Evolutionary conservation across 495 filamentous ascomycete genomes (phyloP), one percentile per base, ranked within the genome.

Genomic region (Durotheca rogersii): DNA sequence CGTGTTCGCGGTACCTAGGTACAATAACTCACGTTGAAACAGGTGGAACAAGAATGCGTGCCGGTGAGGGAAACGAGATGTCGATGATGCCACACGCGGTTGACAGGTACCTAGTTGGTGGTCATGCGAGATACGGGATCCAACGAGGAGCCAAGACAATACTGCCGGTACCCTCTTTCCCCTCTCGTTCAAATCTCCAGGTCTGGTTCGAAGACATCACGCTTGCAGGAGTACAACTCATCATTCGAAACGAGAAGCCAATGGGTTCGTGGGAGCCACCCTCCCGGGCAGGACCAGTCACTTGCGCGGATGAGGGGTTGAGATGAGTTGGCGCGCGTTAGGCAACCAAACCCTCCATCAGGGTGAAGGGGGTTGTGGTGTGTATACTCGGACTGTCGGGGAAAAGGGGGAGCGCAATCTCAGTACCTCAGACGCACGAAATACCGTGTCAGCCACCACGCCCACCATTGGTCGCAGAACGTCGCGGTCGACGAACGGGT

Each of bases 291-390:
- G 37, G 51, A 55, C 51, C 51, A 51, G 47, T 60, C 56, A 38
- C 47, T 51, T 46, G 43, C 32, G 25, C 35, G 35, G 41, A 39
- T 45, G 35, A 31, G 46, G 41, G 27, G 43, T 20, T 56, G 29
- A 43, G 56, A 60, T 60, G 56, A 55, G 56, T 56, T 60, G 56
- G 56, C 56, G 56, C 39, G 29, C 40, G 51, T 60, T 21, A 42
- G 51, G 56, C 55, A 20, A 50, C 56, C 51, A 60, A n/a, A n/a
- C n/a, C n/a, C n/a, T n/a, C 56, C 38, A 12, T 23, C 40, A 38
- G 18, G 36, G 36, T 49, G 30, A 25, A 21, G n/a, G n/a, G n/a
- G n/a, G n/a, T n/a, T n/a, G n/a, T n/a, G n/a, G n/a, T n/a, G n/a
- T n/a, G n/a, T n/a, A n/a, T n/a, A n/a, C n/a, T n/a, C n/a, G n/a